Percentiles rank a stretch among this genome's conserved stretches.
Conservation (phyloP, 257 asterid genomes). For the Thymus mandschuricus region DNA sequence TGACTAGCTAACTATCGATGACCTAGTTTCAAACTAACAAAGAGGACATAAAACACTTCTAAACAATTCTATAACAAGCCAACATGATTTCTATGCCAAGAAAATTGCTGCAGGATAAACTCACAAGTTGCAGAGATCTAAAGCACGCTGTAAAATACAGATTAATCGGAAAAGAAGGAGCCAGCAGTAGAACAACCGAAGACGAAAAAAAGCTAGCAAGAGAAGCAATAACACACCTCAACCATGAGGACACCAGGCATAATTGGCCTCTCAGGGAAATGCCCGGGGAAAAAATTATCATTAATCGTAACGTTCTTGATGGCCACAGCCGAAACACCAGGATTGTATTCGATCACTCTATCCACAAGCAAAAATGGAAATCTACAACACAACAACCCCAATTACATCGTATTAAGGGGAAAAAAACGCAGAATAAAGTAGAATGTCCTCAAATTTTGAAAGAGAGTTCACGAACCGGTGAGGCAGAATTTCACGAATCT, state of each 20-base stretch:
- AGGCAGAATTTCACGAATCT: slow-evolving; percentile 85
- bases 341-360: slow-evolving; percentile 83
- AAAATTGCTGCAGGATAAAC: slow-evolving; percentile 3
- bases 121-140: not conserved
- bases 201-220: slow-evolving; percentile 18
- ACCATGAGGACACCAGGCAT: slow-evolving; percentile 99
- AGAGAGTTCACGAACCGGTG: slow-evolving; percentile 61
- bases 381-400: slow-evolving; percentile 40
- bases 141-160: slow-evolving; percentile 7
- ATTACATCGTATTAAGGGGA: not conserved
- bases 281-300: slow-evolving; percentile 92
- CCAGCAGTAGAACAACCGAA: not conserved
- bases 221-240: slow-evolving; percentile 56
- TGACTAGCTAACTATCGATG: not conserved
- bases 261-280: slow-evolving; percentile 93
- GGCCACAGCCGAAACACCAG: slow-evolving; percentile 88
- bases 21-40: slow-evolving; percentile 8
- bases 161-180: not conserved
- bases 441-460: not conserved
- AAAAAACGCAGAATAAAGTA: not conserved
- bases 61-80: not conserved
- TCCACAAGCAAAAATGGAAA: slow-evolving; percentile 89
- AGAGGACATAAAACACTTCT: slow-evolving; percentile 1
- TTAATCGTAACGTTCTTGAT: slow-evolving; percentile 92
- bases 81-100: not conserved